phyloP scores from a whole-genome alignment of 768 basidiomycete genomes.

The Boletus fagicola region DNA sequence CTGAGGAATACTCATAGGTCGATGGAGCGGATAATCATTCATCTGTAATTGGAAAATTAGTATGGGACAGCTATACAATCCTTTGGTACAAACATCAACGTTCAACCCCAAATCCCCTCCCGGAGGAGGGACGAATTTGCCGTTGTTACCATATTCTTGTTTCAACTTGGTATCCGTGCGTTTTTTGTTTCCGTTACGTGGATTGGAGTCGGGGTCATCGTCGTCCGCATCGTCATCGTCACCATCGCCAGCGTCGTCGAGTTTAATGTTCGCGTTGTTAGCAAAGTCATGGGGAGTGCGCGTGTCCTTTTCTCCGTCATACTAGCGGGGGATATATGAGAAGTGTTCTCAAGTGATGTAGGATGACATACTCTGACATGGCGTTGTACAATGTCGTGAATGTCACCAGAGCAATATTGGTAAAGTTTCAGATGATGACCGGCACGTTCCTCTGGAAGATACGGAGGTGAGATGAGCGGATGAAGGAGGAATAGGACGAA shows the following conservation, averaged over 20 bases:
- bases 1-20: constrained; percentile 34
- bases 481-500: constrained; percentile 34
- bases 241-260: constrained; percentile 39
- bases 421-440: constrained; percentile 81
- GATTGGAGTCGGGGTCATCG: constrained; percentile 30
- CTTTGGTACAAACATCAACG: constrained; percentile 24
- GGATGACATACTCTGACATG: constrained; percentile 49
- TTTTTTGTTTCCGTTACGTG: constrained; percentile 22
- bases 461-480: background rate
- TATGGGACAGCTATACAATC: background rate
- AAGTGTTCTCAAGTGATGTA: constrained; percentile 2
- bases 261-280: constrained; percentile 35
- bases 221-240: constrained; percentile 38
- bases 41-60: constrained; percentile 20
- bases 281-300: constrained; percentile 50
- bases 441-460: constrained; percentile 62
- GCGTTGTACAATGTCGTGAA: constrained; percentile 66
- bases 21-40: constrained; percentile 29
- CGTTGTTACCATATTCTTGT: constrained; percentile 24
- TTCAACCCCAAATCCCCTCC: constrained; percentile 22
- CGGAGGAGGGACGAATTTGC: constrained; percentile 19
- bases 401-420: constrained; percentile 75
- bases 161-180: constrained; percentile 30
- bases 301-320: constrained; percentile 51
- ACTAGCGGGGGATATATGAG: constrained; percentile 31